Evolutionary conservation across 192 early-diverging fungal genomes (phyloP).

Genomic region (Lobosporangium transversale): DNA sequence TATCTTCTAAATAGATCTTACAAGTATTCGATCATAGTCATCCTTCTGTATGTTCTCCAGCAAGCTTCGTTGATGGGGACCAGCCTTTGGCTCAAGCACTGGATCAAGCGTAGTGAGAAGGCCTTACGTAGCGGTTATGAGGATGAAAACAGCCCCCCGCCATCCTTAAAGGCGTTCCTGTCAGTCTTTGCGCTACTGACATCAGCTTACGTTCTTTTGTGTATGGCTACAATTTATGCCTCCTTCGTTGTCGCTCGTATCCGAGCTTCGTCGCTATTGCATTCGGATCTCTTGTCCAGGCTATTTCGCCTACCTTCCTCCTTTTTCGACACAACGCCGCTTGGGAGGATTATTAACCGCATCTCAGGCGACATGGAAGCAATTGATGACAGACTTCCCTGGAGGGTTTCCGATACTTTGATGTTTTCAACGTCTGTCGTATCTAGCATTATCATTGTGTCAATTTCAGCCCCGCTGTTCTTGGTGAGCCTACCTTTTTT

Average conservation of each 20-base stretch:
- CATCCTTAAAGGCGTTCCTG: slow-evolving; percentile 57
- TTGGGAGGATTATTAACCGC: slow-evolving; percentile 78
- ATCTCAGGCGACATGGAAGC: slow-evolving; percentile 84
- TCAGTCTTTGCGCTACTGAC: slow-evolving; percentile 22
- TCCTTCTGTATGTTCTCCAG: slow-evolving; percentile 52
- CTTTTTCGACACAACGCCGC: slow-evolving; percentile 90
- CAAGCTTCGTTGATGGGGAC: slow-evolving; percentile 57
- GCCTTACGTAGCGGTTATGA: neutral
- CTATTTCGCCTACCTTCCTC: slow-evolving; percentile 74
- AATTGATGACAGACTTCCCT: slow-evolving; percentile 59
- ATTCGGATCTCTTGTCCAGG: slow-evolving; percentile 61
- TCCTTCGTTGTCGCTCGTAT: slow-evolving; percentile 55
- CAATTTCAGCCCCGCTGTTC: slow-evolving; percentile 73
- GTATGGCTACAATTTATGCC: slow-evolving; percentile 9
- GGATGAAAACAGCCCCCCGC: neutral
- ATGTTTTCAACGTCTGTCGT: slow-evolving; percentile 56
- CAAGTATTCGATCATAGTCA: slow-evolving; percentile 58
- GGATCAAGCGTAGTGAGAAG: slow-evolving; percentile 55
- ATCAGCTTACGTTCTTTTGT: slow-evolving; percentile 9
- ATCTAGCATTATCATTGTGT: slow-evolving; percentile 68
- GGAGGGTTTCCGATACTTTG: slow-evolving; percentile 58
- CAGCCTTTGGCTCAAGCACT: slow-evolving; percentile 71
- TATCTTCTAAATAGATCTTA: slow-evolving; percentile 15
- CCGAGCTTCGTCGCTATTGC: slow-evolving; percentile 65
- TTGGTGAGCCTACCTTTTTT: slow-evolving; percentile 60